Base-by-base conservation (phyloP, 164 flowering plant genomes). In the Tetracentron sinense region DNA sequence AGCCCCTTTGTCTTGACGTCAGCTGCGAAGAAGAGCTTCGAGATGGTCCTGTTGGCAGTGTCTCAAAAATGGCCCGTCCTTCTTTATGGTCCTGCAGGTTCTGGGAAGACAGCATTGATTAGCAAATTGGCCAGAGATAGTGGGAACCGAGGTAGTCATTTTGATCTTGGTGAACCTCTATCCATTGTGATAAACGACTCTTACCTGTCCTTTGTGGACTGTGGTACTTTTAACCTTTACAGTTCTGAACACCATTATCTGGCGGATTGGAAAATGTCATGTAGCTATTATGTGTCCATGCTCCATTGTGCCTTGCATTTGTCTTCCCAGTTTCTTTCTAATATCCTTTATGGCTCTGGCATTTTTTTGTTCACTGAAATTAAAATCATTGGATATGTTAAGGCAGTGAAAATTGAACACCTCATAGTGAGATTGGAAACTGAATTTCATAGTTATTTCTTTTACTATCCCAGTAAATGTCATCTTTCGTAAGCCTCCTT, bases 41-140 rank as follows among this genome's bases (percentile, higher is more conserved):
- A 92, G 72, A 85, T 86, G 85, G 85, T 79, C 29, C 29, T 75
- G 20, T 64, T 90, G 63, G 96, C 97, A 29, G 80, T 88, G 26
- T 82, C 75, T 74, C 92, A 95, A 69, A 90, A 78, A 66, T 88
- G 92, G 96, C 97, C 99, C 52, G 87, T 92, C 57, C 97, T 95
- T 78, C 72, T 95, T 2, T 85, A 83, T 78, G 97, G 97, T 58
- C 92, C 97, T 66, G 66, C 87, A 65, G 97, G 99, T 63, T 56
- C 79, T 49, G 99, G 99, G 33, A 95, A 95, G 79, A 84, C 97
- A 14, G 89, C 94, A 30, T 72, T 95, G 42, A 77, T 95, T 48
- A 75, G 60, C 70, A 79, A 79, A 62, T 74, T 94, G 77, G 93
- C 96, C 26, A 64, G 58, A 22, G 79, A 68, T 66, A 73, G 78